phyloP scores from a whole-genome alignment of 306 rosid genomes.

The Pyrus betulifolia region DNA sequence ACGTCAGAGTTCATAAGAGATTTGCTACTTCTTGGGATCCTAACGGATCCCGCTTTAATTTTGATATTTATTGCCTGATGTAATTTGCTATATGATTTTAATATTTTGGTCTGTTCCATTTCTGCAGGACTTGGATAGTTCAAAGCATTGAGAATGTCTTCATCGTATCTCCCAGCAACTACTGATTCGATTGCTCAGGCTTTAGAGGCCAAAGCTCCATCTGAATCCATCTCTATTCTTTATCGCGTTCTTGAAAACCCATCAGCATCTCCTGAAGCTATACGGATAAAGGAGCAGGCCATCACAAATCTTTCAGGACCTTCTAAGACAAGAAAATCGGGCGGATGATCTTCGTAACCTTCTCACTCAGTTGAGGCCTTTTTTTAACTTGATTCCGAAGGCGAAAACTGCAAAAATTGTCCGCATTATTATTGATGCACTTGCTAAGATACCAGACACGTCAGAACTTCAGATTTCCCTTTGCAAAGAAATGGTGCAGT shows the following conservation, averaged over 20 bases:
- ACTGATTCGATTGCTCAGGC: slow-evolving; percentile 67
- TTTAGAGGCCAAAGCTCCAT: slow-evolving; percentile 56
- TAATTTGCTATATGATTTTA: background rate
- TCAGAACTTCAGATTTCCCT: slow-evolving; percentile 79
- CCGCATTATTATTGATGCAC: slow-evolving; percentile 73
- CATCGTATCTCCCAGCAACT: slow-evolving; percentile 74
- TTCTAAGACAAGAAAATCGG: slow-evolving; percentile 73
- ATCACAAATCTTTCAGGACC: slow-evolving; percentile 67
- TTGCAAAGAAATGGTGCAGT: slow-evolving; percentile 90
- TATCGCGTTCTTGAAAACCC: slow-evolving; percentile 71
- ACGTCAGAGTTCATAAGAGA: background rate
- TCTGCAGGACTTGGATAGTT: slow-evolving; percentile 33
- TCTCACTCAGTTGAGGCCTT: slow-evolving; percentile 86
- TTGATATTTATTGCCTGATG: background rate
- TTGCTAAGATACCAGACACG: slow-evolving; percentile 82
- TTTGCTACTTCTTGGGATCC: background rate
- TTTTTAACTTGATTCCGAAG: slow-evolving; percentile 83
- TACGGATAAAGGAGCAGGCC: slow-evolving; percentile 81
- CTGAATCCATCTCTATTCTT: slow-evolving; percentile 67
- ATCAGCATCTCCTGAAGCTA: slow-evolving; percentile 75
- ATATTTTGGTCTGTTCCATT: background rate
- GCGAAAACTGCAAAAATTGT: slow-evolving; percentile 95
- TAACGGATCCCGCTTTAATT: background rate
- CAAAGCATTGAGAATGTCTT: slow-evolving; percentile 42
- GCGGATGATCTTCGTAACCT: slow-evolving; percentile 91